Conservation (phyloP, 2,329 filamentous ascomycete species). For the Tolypocladium ophioglossoides region DNA sequence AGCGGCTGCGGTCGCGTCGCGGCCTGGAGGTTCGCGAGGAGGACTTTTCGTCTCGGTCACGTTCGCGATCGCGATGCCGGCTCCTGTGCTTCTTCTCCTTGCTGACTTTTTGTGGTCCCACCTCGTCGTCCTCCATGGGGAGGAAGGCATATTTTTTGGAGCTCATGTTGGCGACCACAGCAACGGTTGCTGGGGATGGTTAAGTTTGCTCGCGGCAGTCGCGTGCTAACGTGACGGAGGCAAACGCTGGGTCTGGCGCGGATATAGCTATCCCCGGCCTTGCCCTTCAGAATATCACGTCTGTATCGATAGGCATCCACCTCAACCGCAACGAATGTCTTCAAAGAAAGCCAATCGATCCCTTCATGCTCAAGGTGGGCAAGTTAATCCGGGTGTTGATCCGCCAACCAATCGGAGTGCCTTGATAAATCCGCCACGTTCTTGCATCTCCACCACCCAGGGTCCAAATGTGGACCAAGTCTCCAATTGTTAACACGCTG, state of each 20-base stretch:
- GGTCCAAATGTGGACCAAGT: neutral
- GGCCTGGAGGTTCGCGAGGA: constrained; percentile 15
- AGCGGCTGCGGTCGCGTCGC: constrained; percentile 20
- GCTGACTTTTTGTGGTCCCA: constrained; percentile 42
- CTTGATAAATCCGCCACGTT: constrained; percentile 9
- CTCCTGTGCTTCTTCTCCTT: constrained; percentile 36
- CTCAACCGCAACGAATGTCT: neutral
- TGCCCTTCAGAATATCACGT: neutral
- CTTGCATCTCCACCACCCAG: neutral
- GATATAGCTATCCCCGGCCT: neutral
- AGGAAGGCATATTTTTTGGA: constrained; percentile 56
- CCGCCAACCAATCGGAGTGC: constrained; percentile 9
- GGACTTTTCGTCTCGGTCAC: constrained; percentile 17
- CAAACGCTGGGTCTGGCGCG: neutral
- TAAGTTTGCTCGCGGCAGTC: neutral
- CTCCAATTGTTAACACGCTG: constrained; percentile 24
- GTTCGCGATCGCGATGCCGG: constrained; percentile 25
- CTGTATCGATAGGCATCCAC: neutral
- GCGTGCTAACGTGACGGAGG: neutral
- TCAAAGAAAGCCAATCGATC: neutral
- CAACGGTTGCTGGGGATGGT: neutral
- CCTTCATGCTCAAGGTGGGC: neutral
- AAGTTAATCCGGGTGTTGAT: constrained; percentile 12
- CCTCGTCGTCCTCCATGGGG: constrained; percentile 55
- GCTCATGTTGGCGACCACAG: constrained; percentile 24